Base-by-base conservation (phyloP, 2,329 filamentous ascomycete species). In the Colletotrichum tropicicola region DNA sequence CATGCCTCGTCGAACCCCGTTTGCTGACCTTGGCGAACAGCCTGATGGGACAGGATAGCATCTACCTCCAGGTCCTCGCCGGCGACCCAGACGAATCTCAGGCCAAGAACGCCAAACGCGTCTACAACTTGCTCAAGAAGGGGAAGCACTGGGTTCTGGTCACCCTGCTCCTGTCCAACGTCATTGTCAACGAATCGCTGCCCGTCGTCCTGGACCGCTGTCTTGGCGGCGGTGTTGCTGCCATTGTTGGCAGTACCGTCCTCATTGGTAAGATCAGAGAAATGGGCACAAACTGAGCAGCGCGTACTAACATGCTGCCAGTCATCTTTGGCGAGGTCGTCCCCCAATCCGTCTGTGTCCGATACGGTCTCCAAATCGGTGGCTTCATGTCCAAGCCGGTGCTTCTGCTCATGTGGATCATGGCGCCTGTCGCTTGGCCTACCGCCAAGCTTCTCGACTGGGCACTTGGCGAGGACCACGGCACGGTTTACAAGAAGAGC, bases 91-190 rank as follows among this genome's bases (percentile, higher is more conserved):
- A 93, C 77, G 93, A 91, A 59, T 84, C 89, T n/a, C 95, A 98
- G 79, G 91, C 90, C 73, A 93, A 89, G 74, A 93, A 98, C 74
- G 96, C 96, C 1, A 87, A 87, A 60, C 91, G 89, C 68, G 96
- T 99, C 10, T 85, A 96, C 70, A 85, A 89, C 44, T 83, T 99
- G 27, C 81, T 99, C 59, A 89, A 93, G 69, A 91, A 88, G 72
- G 96, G 96, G 72, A 99, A 99, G 78, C 96, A 99, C 79, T 99
- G 96, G 96, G 95, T 99, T 19, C 83, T 99, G 61, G 96, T 99
- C 57, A 98, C 96, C 3, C 82, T 99, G 25, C 86, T 99, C 7
- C 83, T 99, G 59, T 94, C 94, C 77, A 99, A 99, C 77, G 96
- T 99, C 74, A 97, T 99, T 72, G 97, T 97, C 69, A 98, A 99